Base-by-base conservation (phyloP, 345 rosid species). In the Populus deltoides region DNA sequence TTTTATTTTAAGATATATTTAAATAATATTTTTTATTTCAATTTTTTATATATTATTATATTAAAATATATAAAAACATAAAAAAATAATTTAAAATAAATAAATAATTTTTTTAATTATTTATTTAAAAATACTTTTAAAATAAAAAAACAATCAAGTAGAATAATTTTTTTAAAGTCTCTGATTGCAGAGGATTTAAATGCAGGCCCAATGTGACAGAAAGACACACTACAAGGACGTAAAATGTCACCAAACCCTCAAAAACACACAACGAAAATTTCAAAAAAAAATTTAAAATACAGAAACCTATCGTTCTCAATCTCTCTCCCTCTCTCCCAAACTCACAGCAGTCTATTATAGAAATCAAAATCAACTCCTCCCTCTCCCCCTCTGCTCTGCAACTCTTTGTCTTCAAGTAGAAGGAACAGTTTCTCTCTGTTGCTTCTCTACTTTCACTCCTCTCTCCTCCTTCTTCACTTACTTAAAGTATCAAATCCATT, bases 371-470 rank as follows among this genome's bases (percentile, higher is more conserved):
- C 29, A n/a, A 24, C 75, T 72, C 78, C 74, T 47, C 59, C 38
- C 73, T 49, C 67, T 33, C 73, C 80, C 78, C 72, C 77, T 51
- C 36, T 80, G 84, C 81, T 78, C 90, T 84, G 88, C 89, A 79
- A 81, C 86, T 78, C 87, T 78, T 67, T 89, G 87, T 83, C 97
- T 87, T 92, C 71, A 86, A 88, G 90, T 82, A 85, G 93, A 94
- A 86, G 97, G 85, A 87, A 90, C 86, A 75, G 75, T 86, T 83
- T 77, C 84, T 70, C 74, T 78, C 78, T 78, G 29, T 75, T 77
- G 76, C 78, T 71, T 10, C 63, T 59, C 29, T 59, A 24, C 63
- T n/a, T 57, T 53, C 35, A 76, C 17, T 27, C 25, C 24, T 61
- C 51, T 16, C n/a, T 35, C 43, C 3, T 29, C 10, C 65, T 69